These are phyloP conservation scores for Suillus hirtellus DNA, from an alignment of 768 basidiomycete species.

Conservation along the genomic window DNA sequence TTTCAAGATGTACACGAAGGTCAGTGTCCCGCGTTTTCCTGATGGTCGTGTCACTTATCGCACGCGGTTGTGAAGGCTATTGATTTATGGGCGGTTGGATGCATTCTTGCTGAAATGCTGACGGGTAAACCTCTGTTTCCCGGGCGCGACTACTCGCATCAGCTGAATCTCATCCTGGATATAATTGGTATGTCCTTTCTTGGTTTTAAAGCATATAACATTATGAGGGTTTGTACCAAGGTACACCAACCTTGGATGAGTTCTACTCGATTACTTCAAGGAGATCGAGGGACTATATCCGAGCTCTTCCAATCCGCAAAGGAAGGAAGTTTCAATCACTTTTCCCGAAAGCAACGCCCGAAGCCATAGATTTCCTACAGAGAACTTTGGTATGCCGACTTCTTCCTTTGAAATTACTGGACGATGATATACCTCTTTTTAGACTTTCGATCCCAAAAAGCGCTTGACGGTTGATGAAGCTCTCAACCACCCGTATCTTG, in stretches of 20 bases:
- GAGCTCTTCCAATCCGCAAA: slow-evolving; percentile 82
- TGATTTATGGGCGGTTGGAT: slow-evolving; percentile 75
- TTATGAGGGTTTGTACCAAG: slow-evolving; percentile 35
- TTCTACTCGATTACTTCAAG: slow-evolving; percentile 88
- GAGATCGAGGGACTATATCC: slow-evolving; percentile 85
- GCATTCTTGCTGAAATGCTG: slow-evolving; percentile 80
- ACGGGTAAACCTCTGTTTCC: slow-evolving; percentile 84
- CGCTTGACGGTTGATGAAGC: slow-evolving; percentile 82
- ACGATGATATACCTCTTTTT: slow-evolving; percentile 2
- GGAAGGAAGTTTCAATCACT: slow-evolving; percentile 65
- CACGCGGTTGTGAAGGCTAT: slow-evolving; percentile 45
- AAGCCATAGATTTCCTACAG: slow-evolving; percentile 71
- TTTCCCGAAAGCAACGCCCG: slow-evolving; percentile 75
- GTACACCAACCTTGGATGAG: slow-evolving; percentile 86
- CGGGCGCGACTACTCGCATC: slow-evolving; percentile 84
- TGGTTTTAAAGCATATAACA: slow-evolving; percentile 12
- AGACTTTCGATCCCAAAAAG: slow-evolving; percentile 89
- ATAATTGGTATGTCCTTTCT: slow-evolving; percentile 58
- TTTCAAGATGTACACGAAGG: slow-evolving; percentile 87
- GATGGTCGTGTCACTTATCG: slow-evolving; percentile 14
- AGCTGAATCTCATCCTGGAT: slow-evolving; percentile 85
- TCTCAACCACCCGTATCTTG: slow-evolving; percentile 78
- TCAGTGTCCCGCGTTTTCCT: slow-evolving; percentile 24
- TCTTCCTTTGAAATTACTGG: slow-evolving; percentile 31
- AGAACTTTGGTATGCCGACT: slow-evolving; percentile 63